A percentile compares a stretch with the other conserved stretches of the same genome.
Evolutionary conservation across 116 monocot species (phyloP).

Genomic region (Cymodocea nodosa): DNA sequence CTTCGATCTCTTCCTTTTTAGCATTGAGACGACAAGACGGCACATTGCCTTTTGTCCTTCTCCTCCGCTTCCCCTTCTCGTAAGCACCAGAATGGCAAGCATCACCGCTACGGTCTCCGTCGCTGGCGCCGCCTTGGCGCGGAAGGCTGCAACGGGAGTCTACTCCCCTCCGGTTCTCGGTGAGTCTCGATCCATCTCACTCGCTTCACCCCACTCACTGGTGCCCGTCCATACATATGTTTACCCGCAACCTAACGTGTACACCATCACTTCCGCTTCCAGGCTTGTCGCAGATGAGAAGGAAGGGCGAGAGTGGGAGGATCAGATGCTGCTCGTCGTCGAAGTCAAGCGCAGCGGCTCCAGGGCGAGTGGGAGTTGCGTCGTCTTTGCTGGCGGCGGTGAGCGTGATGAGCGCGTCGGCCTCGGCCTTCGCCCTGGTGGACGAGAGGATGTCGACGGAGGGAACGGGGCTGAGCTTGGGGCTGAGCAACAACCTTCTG

Average conservation of each 20-base stretch:
- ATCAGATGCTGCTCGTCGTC: slow-evolving; percentile 34
- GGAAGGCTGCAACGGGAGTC: not conserved
- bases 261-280: no score
- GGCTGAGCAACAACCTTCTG: slow-evolving; percentile 79
- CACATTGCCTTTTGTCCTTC: not conserved
- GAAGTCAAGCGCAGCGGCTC: slow-evolving; percentile 5
- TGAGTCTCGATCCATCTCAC: not conserved
- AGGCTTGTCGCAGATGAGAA: slow-evolving; percentile 46
- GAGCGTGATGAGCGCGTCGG: slow-evolving; percentile 30
- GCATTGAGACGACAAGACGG: not conserved
- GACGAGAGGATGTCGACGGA: slow-evolving; percentile 89
- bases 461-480: slow-evolving; percentile 79
- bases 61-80: not conserved
- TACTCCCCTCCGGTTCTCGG: slow-evolving; percentile 12
- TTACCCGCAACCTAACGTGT: not conserved
- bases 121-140: slow-evolving; percentile 10
- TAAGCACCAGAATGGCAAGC: slow-evolving; percentile 11
- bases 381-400: slow-evolving; percentile 24
- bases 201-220: no score
- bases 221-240: no score
- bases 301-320: slow-evolving; percentile 23
- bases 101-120: slow-evolving; percentile 1
- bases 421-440: slow-evolving; percentile 64
- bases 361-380: not conserved
- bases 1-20: not conserved